These are phyloP conservation scores for Cercospora sp. DNA, from an alignment of 2,329 filamentous ascomycete species.

Conservation along the genomic window DNA sequence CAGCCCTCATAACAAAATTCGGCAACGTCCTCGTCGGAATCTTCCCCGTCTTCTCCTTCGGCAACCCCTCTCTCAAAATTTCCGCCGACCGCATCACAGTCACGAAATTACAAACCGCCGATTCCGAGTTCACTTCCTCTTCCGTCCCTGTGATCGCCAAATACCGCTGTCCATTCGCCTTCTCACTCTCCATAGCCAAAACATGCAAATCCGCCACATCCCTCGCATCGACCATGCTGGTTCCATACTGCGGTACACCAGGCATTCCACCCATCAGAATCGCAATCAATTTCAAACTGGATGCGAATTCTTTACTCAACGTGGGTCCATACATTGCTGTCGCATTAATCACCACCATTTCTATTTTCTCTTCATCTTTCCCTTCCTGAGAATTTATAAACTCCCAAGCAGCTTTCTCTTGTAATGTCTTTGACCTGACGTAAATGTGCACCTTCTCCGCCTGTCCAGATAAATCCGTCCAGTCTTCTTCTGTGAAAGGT, in stretches of 20 bases:
- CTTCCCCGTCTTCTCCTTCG: constrained; percentile 23
- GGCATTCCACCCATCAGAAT: constrained; percentile 21
- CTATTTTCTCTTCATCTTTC: constrained; percentile 3
- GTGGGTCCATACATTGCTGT: constrained; percentile 24
- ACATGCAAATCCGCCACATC: constrained; percentile 21
- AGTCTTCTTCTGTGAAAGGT: constrained; percentile 25
- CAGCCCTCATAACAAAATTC: constrained; percentile 28
- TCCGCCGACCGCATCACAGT: constrained; percentile 18
- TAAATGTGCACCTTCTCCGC: constrained; percentile 27
- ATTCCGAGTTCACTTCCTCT: background rate
- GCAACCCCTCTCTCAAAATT: constrained; percentile 19
- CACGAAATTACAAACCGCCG: constrained; percentile 24
- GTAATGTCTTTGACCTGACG: constrained; percentile 22
- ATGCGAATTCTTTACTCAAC: constrained; percentile 18
- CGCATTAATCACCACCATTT: constrained; percentile 19
- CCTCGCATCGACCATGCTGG: constrained; percentile 22
- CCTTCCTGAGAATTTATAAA: constrained; percentile 11
- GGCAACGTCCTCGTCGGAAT: constrained; percentile 22
- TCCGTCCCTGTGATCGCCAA: constrained; percentile 16
- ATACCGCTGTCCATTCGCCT: constrained; percentile 21
- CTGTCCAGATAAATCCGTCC: constrained; percentile 23
- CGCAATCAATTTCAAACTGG: constrained; percentile 21
- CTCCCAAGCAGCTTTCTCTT: constrained; percentile 24
- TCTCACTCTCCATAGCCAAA: constrained; percentile 12
- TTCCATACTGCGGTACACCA: constrained; percentile 22